phyloP scores from a whole-genome alignment of 2,329 filamentous ascomycete species.

The Aspergillus hortae region DNA sequence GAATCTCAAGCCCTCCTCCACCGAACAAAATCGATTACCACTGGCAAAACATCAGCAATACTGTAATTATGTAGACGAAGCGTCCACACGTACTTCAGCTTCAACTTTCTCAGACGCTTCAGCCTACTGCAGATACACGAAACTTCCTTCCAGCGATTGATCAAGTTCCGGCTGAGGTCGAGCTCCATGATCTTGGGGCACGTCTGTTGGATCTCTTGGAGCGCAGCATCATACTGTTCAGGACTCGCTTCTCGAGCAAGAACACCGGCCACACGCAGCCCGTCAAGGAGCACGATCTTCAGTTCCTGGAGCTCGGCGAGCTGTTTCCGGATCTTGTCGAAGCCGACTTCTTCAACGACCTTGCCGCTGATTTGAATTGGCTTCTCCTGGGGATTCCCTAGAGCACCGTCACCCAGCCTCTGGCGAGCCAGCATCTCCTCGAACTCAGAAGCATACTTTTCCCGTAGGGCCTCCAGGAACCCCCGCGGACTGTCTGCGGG shows the following conservation, averaged over 20 bases:
- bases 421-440: slow-evolving; percentile 29
- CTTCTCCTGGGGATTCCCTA: slow-evolving; percentile 32
- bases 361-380: slow-evolving; percentile 74
- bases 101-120: slow-evolving; percentile 61
- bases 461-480: slow-evolving; percentile 74
- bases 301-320: slow-evolving; percentile 75
- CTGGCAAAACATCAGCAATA: slow-evolving; percentile 42
- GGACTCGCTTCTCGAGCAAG: slow-evolving; percentile 20
- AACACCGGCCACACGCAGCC: slow-evolving; percentile 56
- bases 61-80: background rate
- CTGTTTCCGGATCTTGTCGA: slow-evolving; percentile 82
- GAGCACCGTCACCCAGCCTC: background rate
- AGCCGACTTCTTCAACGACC: slow-evolving; percentile 88
- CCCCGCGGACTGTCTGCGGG: slow-evolving; percentile 64
- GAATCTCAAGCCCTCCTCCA: slow-evolving; percentile 43
- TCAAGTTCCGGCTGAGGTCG: slow-evolving; percentile 80
- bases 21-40: slow-evolving; percentile 63
- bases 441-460: slow-evolving; percentile 73
- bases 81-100: slow-evolving; percentile 61
- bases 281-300: slow-evolving; percentile 77
- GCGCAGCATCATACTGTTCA: slow-evolving; percentile 22
- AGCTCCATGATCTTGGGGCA: slow-evolving; percentile 66
- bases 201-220: slow-evolving; percentile 51
- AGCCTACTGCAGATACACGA: slow-evolving; percentile 69
- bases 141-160: slow-evolving; percentile 65